Evolutionary conservation across 176 grass and related monocot species (phyloP).

Genomic region (Oropetium thomaeum): DNA sequence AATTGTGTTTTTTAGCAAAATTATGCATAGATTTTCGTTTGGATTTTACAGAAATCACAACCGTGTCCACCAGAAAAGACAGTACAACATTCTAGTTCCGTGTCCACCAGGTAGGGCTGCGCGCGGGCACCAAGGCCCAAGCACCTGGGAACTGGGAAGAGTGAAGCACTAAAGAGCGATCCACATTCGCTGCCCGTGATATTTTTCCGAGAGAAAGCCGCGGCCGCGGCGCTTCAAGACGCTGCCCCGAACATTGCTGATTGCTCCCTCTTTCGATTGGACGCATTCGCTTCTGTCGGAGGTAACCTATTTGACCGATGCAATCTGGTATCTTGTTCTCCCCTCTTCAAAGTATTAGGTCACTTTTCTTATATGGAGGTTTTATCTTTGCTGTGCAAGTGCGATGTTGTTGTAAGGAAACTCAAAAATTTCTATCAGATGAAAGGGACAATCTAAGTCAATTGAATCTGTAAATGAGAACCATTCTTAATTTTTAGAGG

Average conservation of each 20-base stretch:
- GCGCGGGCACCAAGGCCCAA: too few relatives aligned
- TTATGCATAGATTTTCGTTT: not conserved
- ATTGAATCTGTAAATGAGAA: not conserved
- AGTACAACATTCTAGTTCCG: not conserved
- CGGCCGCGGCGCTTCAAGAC: not conserved
- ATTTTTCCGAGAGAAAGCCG: not conserved
- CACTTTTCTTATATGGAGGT: too few relatives aligned
- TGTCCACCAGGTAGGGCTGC: too few relatives aligned
- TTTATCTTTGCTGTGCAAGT: not conserved
- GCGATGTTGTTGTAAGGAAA: not conserved
- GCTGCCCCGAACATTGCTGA: not conserved
- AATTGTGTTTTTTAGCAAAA: not conserved
- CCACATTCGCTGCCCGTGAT: not conserved
- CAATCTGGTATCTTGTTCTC: not conserved
- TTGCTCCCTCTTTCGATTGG: not conserved
- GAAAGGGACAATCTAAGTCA: not conserved
- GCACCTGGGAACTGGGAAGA: not conserved
- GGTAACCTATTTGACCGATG: not conserved
- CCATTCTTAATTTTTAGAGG: not conserved
- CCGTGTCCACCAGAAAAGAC: not conserved
- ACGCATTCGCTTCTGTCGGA: not conserved
- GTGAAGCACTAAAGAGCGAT: too few relatives aligned
- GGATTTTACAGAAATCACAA: not conserved
- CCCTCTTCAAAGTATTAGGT: too few relatives aligned
- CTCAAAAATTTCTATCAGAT: not conserved